These are phyloP conservation scores for Nakazawaea anatomiae DNA, from an alignment of 805 yeast genomes.

Conservation along the genomic window DNA sequence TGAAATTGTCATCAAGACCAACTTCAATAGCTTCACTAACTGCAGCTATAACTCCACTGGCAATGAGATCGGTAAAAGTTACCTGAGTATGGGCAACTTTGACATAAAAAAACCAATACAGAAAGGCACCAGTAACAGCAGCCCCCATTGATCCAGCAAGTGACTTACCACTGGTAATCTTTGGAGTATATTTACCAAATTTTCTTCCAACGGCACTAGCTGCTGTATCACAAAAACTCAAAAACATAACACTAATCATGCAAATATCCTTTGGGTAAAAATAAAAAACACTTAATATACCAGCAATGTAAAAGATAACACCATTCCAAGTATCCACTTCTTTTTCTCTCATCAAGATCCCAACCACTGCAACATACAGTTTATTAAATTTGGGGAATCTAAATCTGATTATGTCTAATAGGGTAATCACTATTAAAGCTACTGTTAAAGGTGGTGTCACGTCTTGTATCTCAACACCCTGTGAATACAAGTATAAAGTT, in stretches of 20 bases:
- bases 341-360: constrained; percentile 78
- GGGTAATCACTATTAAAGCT: constrained; percentile 50
- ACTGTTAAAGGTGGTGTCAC: constrained; percentile 56
- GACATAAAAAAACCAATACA: constrained; percentile 69
- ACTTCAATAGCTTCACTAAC: constrained; percentile 79
- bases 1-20: constrained; percentile 85
- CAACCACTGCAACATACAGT: constrained; percentile 59
- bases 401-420: constrained; percentile 67
- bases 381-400: constrained; percentile 55
- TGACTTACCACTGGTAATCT: constrained; percentile 68
- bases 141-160: constrained; percentile 92
- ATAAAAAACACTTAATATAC: constrained; percentile 64
- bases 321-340: constrained; percentile 75
- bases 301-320: constrained; percentile 79
- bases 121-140: constrained; percentile 59
- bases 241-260: constrained; percentile 65
- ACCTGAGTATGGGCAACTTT: constrained; percentile 60
- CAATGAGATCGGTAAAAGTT: constrained; percentile 49
- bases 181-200: constrained; percentile 80
- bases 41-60: constrained; percentile 77
- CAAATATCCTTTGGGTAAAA: constrained; percentile 77
- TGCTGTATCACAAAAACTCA: constrained; percentile 97
- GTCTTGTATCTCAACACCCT: constrained; percentile 47
- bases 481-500: constrained; percentile 66
- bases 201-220: constrained; percentile 91